Base-by-base conservation (phyloP, 1,284 basidiomycete genomes). In the Exobasidium rhododendri region DNA sequence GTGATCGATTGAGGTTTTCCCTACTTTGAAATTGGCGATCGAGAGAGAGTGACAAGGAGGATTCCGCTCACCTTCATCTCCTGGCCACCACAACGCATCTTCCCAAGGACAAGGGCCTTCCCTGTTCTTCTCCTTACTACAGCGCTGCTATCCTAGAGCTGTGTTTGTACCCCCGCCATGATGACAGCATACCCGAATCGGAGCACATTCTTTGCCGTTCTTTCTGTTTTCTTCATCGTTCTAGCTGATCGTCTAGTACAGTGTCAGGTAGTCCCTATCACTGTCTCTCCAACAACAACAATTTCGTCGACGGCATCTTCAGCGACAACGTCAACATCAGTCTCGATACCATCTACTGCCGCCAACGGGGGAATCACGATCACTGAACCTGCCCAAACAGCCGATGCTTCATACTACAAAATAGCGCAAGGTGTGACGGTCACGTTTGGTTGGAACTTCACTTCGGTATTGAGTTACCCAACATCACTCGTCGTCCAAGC, bases 381-480 rank as follows among this genome's bases (percentile, higher is more conserved):
- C 26, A 79, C 77, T 7, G 58, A 75, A 51, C 77, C 77, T 1
- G 24, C 14, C 14, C 70, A 78, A 53, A 78, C 75, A 1, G 74
- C 73, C 4, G 68, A 73, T 17, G 59, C 70, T 0, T 78, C 75
- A 14, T 79, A 73, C 63, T 79, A 78, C 73, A 79, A 79, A 68
- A 76, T 79, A 22, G 76, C 73, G 2, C 59, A 58, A 13, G 74
- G 73, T 17, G 73, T 70, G 35, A 60, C 63, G 30, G 70, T 78
- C 60, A 79, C 77, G 0, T 79, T 79, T 24, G 77, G 73, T 11
- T 79, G 77, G 77, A 73, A 74, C 63, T 78, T 76, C 53, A 79
- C 77, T 29, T 74, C 68, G 2, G 68, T 79, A 22, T 47, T 74
- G 11, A 61, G 65, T 22, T 69, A 70, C 28, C 76, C 76, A 1